A percentile compares a stretch with the other conserved stretches of the same genome.
These are phyloP conservation scores for Neurospora tetraspora DNA, from an alignment of 495 filamentous ascomycete genomes.

Conservation along the genomic window DNA sequence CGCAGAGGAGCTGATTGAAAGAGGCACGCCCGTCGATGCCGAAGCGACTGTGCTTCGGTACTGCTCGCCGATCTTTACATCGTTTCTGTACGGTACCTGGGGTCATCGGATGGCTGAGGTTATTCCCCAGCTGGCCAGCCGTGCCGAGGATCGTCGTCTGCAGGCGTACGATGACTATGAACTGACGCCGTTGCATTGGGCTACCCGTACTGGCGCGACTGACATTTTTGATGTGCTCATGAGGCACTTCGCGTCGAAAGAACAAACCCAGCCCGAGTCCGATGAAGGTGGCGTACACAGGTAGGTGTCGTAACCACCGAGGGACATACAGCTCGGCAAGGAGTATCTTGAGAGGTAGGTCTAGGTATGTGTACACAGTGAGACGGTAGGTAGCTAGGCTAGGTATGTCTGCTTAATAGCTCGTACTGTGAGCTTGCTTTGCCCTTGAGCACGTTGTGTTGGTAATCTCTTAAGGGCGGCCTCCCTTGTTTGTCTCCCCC, in stretches of 20 bases:
- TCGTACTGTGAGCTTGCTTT: not conserved
- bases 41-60: not conserved
- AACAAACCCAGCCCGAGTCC: not conserved
- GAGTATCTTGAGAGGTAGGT: not conserved
- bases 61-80: not conserved
- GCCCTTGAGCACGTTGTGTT: not conserved
- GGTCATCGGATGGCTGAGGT: not conserved
- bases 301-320: not conserved
- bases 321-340: not conserved
- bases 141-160: not conserved
- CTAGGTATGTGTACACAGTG: not conserved
- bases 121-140: not conserved
- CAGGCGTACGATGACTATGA: not conserved
- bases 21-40: slow-evolving; percentile 1
- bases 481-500: not conserved
- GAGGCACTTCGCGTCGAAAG: not conserved
- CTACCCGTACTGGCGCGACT: not conserved
- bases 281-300: not conserved
- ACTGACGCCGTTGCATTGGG: not conserved
- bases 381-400: not conserved
- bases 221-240: not conserved
- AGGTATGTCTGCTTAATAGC: not conserved
- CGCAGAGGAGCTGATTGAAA: not conserved
- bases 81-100: not conserved
- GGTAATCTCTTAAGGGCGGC: not conserved